Conservation (phyloP, 2,329 filamentous ascomycete species). For the Penicillium sp. region DNA sequence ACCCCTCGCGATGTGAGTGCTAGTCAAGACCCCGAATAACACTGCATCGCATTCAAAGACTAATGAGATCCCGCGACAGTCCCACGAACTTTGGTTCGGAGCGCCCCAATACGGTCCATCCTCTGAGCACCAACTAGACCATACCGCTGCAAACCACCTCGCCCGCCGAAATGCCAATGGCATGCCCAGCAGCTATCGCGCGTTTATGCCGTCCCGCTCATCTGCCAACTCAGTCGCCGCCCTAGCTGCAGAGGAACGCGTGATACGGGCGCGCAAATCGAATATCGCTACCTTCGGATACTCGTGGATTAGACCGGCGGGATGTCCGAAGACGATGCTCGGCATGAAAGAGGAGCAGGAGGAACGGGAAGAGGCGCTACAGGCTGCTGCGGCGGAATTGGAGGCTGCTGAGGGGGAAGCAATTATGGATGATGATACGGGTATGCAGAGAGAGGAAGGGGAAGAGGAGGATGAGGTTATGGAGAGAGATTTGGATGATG, state of each 20-base stretch:
- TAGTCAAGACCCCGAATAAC: neutral
- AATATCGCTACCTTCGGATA: constrained; percentile 85
- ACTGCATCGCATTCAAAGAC: constrained; percentile 18
- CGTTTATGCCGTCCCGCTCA: constrained; percentile 46
- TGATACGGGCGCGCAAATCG: constrained; percentile 69
- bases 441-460: constrained; percentile 39
- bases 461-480: constrained; percentile 42
- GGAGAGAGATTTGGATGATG: constrained; percentile 46
- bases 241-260: constrained; percentile 71
- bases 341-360: constrained; percentile 84
- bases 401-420: constrained; percentile 52
- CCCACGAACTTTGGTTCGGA: constrained; percentile 70
- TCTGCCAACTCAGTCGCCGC: constrained; percentile 63
- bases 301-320: constrained; percentile 85
- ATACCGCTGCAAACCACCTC: constrained; percentile 20
- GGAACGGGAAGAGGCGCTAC: constrained; percentile 81
- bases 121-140: constrained; percentile 31
- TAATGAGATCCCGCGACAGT: constrained; percentile 47
- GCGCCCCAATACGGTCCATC: constrained; percentile 52
- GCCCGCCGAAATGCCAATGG: constrained; percentile 29
- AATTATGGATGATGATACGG: constrained; percentile 40
- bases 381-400: constrained; percentile 69
- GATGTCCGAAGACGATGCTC: constrained; percentile 81
- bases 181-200: constrained; percentile 21
- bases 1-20: constrained; percentile 64